These are phyloP conservation scores for Suillus spraguei DNA, from an alignment of 768 basidiomycete species.

Conservation along the genomic window DNA sequence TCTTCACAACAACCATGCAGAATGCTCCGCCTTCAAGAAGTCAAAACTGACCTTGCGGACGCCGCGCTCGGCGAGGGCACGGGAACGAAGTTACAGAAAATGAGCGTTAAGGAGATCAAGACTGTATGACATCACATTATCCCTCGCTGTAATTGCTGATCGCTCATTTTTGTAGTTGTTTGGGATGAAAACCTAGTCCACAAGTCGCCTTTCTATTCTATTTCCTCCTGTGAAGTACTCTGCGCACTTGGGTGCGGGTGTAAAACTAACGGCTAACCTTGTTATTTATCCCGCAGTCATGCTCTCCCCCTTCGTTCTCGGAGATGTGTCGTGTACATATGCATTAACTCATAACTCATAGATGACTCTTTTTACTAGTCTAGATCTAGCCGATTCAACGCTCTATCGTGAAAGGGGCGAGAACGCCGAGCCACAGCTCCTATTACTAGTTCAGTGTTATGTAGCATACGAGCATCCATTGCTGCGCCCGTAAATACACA, in stretches of 20 bases:
- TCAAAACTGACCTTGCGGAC: conserved; percentile 65
- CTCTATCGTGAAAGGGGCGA: background rate
- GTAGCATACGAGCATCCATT: background rate
- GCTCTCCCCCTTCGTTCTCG: background rate
- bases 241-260: background rate
- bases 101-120: conserved; percentile 72
- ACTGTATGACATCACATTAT: conserved; percentile 41
- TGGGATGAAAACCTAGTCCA: conserved; percentile 24
- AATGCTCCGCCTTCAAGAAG: conserved; percentile 70
- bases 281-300: background rate
- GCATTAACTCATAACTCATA: background rate
- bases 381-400: background rate
- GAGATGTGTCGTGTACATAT: background rate
- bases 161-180: conserved; percentile 24
- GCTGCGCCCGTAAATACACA: background rate
- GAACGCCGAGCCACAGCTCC: conserved; percentile 9
- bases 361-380: background rate
- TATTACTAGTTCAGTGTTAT: conserved; percentile 5
- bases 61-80: conserved; percentile 72
- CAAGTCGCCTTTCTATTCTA: background rate
- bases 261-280: no score
- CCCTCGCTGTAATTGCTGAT: background rate
- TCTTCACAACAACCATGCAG: conserved; percentile 30
- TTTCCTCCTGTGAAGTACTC: background rate
- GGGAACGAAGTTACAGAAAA: conserved; percentile 60